phyloP scores from a whole-genome alignment of 768 basidiomycete species.

The Boletus subparvulus region DNA sequence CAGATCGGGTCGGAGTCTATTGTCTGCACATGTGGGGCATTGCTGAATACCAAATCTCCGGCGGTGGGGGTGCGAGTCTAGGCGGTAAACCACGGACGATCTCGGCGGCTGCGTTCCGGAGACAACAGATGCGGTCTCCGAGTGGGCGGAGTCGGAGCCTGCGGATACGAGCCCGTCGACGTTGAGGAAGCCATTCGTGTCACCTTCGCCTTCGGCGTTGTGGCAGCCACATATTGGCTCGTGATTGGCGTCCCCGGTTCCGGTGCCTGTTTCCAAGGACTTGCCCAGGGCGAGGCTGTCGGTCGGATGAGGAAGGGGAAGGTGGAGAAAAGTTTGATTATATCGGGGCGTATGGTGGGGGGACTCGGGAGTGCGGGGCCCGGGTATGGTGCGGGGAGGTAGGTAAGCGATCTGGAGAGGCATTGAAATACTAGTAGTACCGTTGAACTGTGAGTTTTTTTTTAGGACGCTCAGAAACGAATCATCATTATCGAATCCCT shows the following conservation, averaged over 20 bases:
- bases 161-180: slow-evolving; percentile 49
- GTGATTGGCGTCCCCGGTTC: slow-evolving; percentile 31
- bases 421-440: too few relatives aligned
- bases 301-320: slow-evolving; percentile 37
- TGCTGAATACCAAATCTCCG: too few relatives aligned
- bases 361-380: too few relatives aligned
- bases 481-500: too few relatives aligned
- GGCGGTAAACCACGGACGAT: slow-evolving; percentile 54
- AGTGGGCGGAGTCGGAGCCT: slow-evolving; percentile 24
- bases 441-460: too few relatives aligned
- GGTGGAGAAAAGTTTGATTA: slow-evolving; percentile 51
- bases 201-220: slow-evolving; percentile 17
- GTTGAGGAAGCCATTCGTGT: slow-evolving; percentile 45
- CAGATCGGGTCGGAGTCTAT: too few relatives aligned
- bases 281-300: slow-evolving; percentile 21
- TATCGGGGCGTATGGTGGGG: slow-evolving; percentile 50
- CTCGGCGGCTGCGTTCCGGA: slow-evolving; percentile 72
- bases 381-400: slow-evolving; percentile 46
- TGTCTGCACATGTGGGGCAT: too few relatives aligned
- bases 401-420: slow-evolving; percentile 46
- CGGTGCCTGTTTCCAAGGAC: neutral
- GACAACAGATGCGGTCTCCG: slow-evolving; percentile 42
- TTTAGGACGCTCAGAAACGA: too few relatives aligned
- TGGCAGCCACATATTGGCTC: slow-evolving; percentile 10
- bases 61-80: slow-evolving; percentile 19